Evolutionary conservation across 2,329 filamentous ascomycete genomes (phyloP).

Genomic region (Pseudogymnoascus sp.): DNA sequence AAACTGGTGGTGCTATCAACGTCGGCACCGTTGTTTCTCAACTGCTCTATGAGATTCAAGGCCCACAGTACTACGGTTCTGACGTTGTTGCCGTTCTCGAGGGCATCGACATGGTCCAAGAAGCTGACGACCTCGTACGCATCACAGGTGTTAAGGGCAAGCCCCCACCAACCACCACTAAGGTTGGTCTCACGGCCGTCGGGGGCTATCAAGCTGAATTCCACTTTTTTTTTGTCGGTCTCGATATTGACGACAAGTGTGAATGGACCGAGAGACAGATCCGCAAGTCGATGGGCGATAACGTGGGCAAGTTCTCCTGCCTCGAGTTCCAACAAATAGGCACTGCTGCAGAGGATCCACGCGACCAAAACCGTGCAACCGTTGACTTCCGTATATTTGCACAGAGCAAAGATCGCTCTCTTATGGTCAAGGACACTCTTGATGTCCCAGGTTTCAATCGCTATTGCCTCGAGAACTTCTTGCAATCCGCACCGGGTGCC

Average conservation of each 20-base stretch:
- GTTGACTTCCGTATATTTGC: slow-evolving; percentile 41
- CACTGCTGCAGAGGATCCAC: slow-evolving; percentile 32
- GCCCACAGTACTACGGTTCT: slow-evolving; percentile 30
- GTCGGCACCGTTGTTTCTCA: slow-evolving; percentile 27
- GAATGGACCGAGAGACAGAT: slow-evolving; percentile 37
- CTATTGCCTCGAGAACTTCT: slow-evolving; percentile 28
- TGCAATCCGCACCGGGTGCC: slow-evolving; percentile 35
- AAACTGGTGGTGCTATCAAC: slow-evolving; percentile 13
- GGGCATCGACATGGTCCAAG: slow-evolving; percentile 38
- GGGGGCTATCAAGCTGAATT: slow-evolving; percentile 40
- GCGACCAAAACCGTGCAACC: slow-evolving; percentile 41
- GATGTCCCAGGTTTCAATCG: background rate
- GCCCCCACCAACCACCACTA: slow-evolving; percentile 32
- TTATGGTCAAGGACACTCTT: slow-evolving; percentile 23
- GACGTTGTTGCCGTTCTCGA: slow-evolving; percentile 30
- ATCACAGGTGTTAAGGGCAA: slow-evolving; percentile 23
- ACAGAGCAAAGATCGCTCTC: slow-evolving; percentile 34
- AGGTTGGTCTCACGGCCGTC: slow-evolving; percentile 37
- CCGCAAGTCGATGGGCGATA: slow-evolving; percentile 28
- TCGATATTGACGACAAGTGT: slow-evolving; percentile 38
- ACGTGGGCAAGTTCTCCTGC: slow-evolving; percentile 26
- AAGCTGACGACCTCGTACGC: slow-evolving; percentile 25
- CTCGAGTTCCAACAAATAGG: slow-evolving; percentile 32
- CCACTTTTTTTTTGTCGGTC: slow-evolving; percentile 37
- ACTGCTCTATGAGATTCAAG: slow-evolving; percentile 35